A percentile compares a stretch with the other conserved stretches of the same genome.
phyloP scores from a whole-genome alignment of 2,329 filamentous ascomycete species.

The Cryoendolithus antarcticus region DNA sequence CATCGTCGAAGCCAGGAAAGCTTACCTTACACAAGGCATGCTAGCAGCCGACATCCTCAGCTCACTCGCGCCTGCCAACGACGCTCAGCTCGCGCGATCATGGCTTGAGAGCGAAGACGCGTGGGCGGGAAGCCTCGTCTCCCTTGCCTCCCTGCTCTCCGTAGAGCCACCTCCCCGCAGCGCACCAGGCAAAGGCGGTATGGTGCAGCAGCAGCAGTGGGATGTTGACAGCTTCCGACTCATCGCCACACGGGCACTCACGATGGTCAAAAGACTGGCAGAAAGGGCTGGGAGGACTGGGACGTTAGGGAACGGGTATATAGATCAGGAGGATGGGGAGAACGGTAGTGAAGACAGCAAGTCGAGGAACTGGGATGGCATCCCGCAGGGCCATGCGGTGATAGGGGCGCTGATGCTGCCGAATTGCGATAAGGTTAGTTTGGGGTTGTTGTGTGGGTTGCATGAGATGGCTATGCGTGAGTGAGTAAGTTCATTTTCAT shows the following conservation, averaged over 20 bases:
- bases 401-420: constrained; percentile 34
- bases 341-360: constrained; percentile 6
- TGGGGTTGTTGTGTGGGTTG: constrained; percentile 29
- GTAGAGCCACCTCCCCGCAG: constrained; percentile 35
- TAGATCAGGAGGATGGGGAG: constrained; percentile 10
- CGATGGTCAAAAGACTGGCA: constrained; percentile 34
- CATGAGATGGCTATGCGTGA: constrained; percentile 20
- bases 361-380: constrained; percentile 28
- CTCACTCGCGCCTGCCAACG: constrained; percentile 42
- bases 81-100: constrained; percentile 51
- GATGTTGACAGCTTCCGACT: constrained; percentile 22
- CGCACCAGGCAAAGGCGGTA: constrained; percentile 4
- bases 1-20: constrained; percentile 71
- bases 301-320: constrained; percentile 13
- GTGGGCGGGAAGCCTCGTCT: constrained; percentile 68
- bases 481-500: neutral
- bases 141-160: constrained; percentile 61
- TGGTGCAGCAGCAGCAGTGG: constrained; percentile 13
- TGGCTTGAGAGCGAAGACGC: constrained; percentile 80
- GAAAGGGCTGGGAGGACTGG: constrained; percentile 26
- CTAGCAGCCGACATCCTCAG: constrained; percentile 81
- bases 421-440: constrained; percentile 29
- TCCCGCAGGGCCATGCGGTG: constrained; percentile 35
- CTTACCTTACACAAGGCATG: constrained; percentile 83
- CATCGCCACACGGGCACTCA: constrained; percentile 32